Evolutionary conservation across 805 yeast genomes (phyloP), one percentile per base, ranked within the genome.

Genomic region (Diddensiella transvaalensis): DNA sequence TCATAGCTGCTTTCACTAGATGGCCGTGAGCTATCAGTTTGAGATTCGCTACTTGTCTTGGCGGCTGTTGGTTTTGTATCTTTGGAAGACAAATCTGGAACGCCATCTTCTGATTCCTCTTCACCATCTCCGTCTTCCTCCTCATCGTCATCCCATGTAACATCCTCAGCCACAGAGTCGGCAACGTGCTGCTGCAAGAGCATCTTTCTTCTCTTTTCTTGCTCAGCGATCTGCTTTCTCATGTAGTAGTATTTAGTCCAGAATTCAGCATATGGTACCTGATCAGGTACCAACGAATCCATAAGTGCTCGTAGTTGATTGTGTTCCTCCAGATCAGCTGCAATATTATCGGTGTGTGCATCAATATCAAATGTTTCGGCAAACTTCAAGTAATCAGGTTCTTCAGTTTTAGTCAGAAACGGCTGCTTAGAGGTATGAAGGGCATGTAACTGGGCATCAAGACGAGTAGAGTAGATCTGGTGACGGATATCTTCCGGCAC

Each of bases 201-300:
- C 54, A 76, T 75, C 65, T 82, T 83, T 60, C 96, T 75, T 61
- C 80, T 74, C 58, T 70, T 69, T 58, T 88, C 95, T 57, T 77
- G 82, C 40, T 75, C 74, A 37, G 77, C 72, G 18, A 87, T 77
- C 55, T 73, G 72, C 10, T 67, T 63, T 49, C 75, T 77, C 59
- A 76, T 70, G 46, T 68, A 71, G 65, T 79, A 84, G 66, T 87
- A 89, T 29, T 82, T 74, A 40, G 71, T 68, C 97, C 97, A 90
- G 64, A 90, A 90, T 41, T 71, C 70, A 22, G 75, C 69, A 57
- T 82, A 84, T 2, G 78, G 59, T 32, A 83, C 65, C 56, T 75
- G 63, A 4, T 73, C 76, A 0, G 96, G 95, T 1, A 89, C 95
- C 4, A 88, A 62, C 23, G 69, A 67, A 47, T 79, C 77, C 79